Evolutionary conservation across 2,329 filamentous ascomycete genomes (phyloP).

Genomic region (Cladosporium sp.): DNA sequence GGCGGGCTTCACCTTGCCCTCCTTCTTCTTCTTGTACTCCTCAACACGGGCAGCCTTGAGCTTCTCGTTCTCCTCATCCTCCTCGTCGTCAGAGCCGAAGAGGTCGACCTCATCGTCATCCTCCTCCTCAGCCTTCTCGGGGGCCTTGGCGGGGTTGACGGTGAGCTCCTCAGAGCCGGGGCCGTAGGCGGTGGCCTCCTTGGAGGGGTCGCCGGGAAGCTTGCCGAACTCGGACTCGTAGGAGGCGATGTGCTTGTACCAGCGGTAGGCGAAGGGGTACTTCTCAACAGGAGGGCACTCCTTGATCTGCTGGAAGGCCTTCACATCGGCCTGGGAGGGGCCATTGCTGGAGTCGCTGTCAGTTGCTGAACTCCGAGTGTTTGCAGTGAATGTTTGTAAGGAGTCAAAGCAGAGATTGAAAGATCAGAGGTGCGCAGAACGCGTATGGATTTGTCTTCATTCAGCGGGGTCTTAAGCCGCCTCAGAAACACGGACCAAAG

Average conservation of each 20-base stretch:
- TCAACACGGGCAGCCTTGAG: conserved; percentile 85
- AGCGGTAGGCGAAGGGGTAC: conserved; percentile 90
- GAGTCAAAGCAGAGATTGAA: conserved; percentile 8
- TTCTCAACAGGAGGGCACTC: conserved; percentile 72
- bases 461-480: conserved; percentile 84
- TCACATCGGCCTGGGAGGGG: conserved; percentile 93
- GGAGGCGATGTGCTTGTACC: conserved; percentile 97
- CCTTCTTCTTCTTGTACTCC: conserved; percentile 97
- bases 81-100: conserved; percentile 90
- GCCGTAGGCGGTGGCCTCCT: conserved; percentile 85
- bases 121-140: conserved; percentile 63
- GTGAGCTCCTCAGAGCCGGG: conserved; percentile 74
- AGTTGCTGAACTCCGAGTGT: conserved; percentile 11
- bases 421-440: conserved; percentile 72
- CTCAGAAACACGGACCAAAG: conserved; percentile 96
- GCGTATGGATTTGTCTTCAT: conserved; percentile 73
- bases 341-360: conserved; percentile 45
- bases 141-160: conserved; percentile 80
- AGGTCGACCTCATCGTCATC: conserved; percentile 88
- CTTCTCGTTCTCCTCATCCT: conserved; percentile 79
- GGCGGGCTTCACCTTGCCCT: conserved; percentile 79
- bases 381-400: conserved; percentile 13
- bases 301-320: conserved; percentile 85
- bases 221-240: conserved; percentile 90
- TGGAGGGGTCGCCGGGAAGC: conserved; percentile 85